These are phyloP conservation scores for Phoma sp. DNA, from an alignment of 2,329 filamentous ascomycete species.

Conservation along the genomic window DNA sequence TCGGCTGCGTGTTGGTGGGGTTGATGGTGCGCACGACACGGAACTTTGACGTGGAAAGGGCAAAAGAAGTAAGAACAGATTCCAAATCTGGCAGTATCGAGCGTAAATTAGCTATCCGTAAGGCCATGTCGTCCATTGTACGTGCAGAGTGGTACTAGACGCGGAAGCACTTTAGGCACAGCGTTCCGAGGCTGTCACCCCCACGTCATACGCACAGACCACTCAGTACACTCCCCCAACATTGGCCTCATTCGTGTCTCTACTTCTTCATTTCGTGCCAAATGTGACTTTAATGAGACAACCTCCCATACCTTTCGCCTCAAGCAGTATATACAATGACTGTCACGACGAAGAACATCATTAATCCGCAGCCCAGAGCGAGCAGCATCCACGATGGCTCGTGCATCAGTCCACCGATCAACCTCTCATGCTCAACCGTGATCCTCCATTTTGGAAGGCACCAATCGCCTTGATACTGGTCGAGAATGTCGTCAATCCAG, in stretches of 20 bases:
- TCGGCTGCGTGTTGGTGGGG: constrained; percentile 38
- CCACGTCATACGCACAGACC: constrained; percentile 11
- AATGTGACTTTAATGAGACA: neutral
- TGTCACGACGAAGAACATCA: constrained; percentile 1
- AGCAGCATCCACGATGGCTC: constrained; percentile 9
- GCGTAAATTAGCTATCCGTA: constrained; percentile 36
- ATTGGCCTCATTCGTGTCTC: neutral
- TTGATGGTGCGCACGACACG: constrained; percentile 47
- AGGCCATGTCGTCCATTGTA: constrained; percentile 37
- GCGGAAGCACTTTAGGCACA: constrained; percentile 1
- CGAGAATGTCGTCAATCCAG: constrained; percentile 4
- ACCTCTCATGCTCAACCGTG: constrained; percentile 5
- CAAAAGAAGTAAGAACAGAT: constrained; percentile 42
- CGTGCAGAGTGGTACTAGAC: neutral
- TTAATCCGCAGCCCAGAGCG: neutral
- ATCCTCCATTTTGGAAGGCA: constrained; percentile 15
- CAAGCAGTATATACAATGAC: constrained; percentile 5
- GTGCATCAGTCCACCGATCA: neutral
- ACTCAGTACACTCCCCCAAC: neutral
- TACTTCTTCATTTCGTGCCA: neutral
- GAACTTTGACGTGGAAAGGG: constrained; percentile 43
- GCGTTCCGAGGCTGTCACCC: neutral
- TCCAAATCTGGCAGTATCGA: constrained; percentile 43
- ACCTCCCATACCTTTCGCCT: neutral
- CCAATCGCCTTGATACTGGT: constrained; percentile 6